Evolutionary conservation across 1,284 basidiomycete species (phyloP).

Genomic region (Laetiporus sulphureus): DNA sequence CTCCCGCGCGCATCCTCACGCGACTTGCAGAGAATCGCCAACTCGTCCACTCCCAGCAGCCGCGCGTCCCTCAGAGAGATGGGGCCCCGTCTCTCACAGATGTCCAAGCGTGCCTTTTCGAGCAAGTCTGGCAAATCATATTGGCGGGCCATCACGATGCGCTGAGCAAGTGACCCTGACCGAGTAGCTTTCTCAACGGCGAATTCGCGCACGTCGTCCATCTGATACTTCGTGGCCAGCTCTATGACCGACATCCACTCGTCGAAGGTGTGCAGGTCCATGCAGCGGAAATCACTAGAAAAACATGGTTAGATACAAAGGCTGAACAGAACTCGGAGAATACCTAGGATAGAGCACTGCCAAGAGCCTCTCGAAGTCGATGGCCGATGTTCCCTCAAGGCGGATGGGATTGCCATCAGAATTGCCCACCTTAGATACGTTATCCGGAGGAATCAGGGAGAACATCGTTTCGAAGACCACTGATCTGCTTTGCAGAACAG

Average conservation of each 20-base stretch:
- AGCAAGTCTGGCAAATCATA: background rate
- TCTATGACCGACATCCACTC: background rate
- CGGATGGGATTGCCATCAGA: slow-evolving; percentile 2
- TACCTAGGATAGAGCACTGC: slow-evolving; percentile 1
- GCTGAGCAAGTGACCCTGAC: background rate
- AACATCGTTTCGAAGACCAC: slow-evolving; percentile 10
- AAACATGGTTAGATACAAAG: too few relatives aligned
- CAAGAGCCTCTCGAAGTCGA: slow-evolving; percentile 3
- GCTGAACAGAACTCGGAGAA: too few relatives aligned
- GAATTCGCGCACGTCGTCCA: background rate
- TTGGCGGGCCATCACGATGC: background rate
- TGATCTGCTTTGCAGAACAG: slow-evolving; percentile 11
- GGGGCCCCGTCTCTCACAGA: background rate
- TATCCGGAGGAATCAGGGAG: background rate
- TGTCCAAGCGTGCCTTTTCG: background rate
- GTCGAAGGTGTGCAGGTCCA: background rate
- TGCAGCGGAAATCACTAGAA: too few relatives aligned
- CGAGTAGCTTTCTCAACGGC: background rate
- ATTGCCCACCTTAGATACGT: background rate
- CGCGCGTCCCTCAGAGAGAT: background rate
- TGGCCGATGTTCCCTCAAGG: background rate
- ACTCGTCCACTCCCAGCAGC: background rate
- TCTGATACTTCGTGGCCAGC: background rate
- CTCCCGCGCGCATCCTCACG: background rate
- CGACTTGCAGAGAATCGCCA: background rate